Base-by-base conservation (phyloP, 805 yeast species). In the Saturnispora besseyi region DNA sequence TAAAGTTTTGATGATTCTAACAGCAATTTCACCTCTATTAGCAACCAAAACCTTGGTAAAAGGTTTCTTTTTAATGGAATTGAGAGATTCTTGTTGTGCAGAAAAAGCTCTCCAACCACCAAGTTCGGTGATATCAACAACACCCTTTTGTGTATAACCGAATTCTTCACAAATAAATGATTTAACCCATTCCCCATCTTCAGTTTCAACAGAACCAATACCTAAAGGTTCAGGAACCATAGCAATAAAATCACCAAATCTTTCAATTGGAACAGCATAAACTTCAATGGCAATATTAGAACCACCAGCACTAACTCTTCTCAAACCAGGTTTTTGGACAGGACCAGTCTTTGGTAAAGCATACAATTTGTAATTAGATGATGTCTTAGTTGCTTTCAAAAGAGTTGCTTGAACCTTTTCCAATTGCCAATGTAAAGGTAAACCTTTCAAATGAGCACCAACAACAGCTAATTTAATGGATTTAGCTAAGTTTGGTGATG, bases 11-110 rank as follows among this genome's bases (percentile, higher is more conserved):
- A 91, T 88, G 58, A 93, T 88, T 61, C 99, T 75, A 30, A 90
- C 97, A 2, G 99, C 97, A 60, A 91, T 91, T 69, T 91, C 99
- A 65, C 98, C 98, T 70, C 99, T 79, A 72, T 91, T 91, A 38
- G 98, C 98, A 49, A 91, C 93, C 50, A 91, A 75, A n/a, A 91
- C 96, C 10, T 84, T 77, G 21, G 81, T 73, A 68, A 89, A 88
- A 1, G 95, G 93, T 59, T 77, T 79, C 51, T 68, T 69, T 15
- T 57, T 53, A 37, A 61, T 60, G 1, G 41, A 10, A 21, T 59
- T 59, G 22, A 57, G 57, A 34, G 69, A 60, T 51, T 49, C 56
- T 49, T 45, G 46, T 42, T 54, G 57, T 45, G 56, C 61, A 44
- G 77, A 70, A 69, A 86, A 87, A 2, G 73, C 69, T 64, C 82